Evolutionary conservation across 148 eudicot genomes (phyloP), one percentile per base, ranked within the genome.

Genomic region (Arctostaphylos glauca): DNA sequence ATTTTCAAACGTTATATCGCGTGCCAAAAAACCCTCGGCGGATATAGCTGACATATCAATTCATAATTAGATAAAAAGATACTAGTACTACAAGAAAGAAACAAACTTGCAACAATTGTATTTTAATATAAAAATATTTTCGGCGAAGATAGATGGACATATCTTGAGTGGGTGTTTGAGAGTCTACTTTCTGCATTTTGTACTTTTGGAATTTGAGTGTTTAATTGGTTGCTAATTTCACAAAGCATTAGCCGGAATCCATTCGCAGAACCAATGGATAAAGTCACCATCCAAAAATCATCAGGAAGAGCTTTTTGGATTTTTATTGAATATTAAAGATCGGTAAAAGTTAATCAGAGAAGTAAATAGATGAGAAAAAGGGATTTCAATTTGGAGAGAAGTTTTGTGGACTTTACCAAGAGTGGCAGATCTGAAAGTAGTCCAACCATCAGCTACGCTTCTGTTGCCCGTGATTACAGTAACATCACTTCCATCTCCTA

Each of bases 401-500:
- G 52, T 38, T n/a, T 16, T 47, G 16, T 25, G 43, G 49, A 62
- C 31, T 23, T 87, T 92, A 97, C 99, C 98, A 73, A 94, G 86
- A 73, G 98, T 97, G 4, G 99, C 97, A 52, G 99, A 97, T 93
- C 98, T 89, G 88, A 92, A 97, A 48, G 99, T 97, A 80, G 98
- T 97, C 99, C 99, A 97, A 49, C 97, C 96, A 85, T 90, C 98
- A 6, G 21, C 95, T 0, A 90, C 95, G 81, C 98, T 97, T 84
- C 98, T 89, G 74, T 83, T 88, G 50, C 98, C 94, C 0, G 87
- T 90, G 49, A 97, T 89, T 0, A 90, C 76, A 80, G 97, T 94
- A 21, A 71, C 87, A 60, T 94, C 97, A 52, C 90, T 87, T 44
- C 99, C 99, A 66, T 97, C 99, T 9, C 99, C 99, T 48, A 94